Evolutionary conservation across 2,329 filamentous ascomycete species (phyloP).

Genomic region (Raffaelea ambrosiae): DNA sequence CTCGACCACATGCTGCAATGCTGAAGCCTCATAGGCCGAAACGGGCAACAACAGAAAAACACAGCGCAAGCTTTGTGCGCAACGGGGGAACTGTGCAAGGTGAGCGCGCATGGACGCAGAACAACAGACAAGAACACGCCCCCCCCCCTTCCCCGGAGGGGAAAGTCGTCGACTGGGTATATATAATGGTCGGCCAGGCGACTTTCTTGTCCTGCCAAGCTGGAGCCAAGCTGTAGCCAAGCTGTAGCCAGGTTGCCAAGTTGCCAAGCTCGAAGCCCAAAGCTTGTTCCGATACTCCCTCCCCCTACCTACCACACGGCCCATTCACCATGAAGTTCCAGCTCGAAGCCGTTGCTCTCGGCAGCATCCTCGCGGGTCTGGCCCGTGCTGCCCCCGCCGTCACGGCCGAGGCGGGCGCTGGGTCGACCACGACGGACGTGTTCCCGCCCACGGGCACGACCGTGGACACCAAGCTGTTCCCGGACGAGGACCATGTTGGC

Average conservation of each 20-base stretch:
- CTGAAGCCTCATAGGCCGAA: not conserved
- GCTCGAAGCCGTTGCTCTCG: not conserved
- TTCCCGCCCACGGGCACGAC: slow-evolving; percentile 9
- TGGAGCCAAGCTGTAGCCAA: too few species aligned
- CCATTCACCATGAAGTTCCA: not conserved
- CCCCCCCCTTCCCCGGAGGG: not conserved
- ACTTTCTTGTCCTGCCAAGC: not conserved
- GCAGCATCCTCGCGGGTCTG: not conserved
- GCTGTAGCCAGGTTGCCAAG: not conserved
- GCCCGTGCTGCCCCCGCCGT: not conserved
- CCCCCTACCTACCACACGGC: not conserved
- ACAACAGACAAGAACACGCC: not conserved
- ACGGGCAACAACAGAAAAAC: not conserved
- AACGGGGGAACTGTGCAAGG: not conserved
- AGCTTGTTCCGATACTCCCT: not conserved
- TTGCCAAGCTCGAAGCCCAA: not conserved
- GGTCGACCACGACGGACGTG: not conserved
- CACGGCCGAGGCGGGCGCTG: not conserved
- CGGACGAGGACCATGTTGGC: slow-evolving; percentile 20
- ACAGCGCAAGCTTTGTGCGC: not conserved
- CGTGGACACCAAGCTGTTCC: slow-evolving; percentile 20
- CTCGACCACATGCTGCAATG: not conserved
- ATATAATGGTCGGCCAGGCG: too few species aligned
- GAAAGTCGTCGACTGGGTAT: not conserved
- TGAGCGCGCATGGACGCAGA: not conserved